Percentiles rank a stretch among this genome's conserved stretches.
phyloP scores from a whole-genome alignment of 768 basidiomycete species.

The Cantharellus anzutake region DNA sequence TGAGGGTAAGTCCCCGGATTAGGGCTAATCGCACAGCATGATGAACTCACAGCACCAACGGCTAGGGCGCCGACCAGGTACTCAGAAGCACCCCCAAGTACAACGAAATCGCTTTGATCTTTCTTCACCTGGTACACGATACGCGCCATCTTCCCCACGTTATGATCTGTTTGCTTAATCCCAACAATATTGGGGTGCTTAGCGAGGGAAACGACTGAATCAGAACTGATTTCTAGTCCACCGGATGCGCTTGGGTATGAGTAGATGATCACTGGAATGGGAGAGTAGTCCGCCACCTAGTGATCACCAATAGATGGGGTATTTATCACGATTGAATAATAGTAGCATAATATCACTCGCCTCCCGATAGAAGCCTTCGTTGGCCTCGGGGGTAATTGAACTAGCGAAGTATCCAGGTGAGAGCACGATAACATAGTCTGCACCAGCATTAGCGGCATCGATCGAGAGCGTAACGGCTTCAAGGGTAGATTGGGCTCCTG shows the following conservation, averaged over 20 bases:
- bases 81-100: slow-evolving; percentile 11
- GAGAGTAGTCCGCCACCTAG: slow-evolving; percentile 16
- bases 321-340: neutral
- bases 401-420: slow-evolving; percentile 15
- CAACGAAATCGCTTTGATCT: slow-evolving; percentile 5
- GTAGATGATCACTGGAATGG: slow-evolving; percentile 18
- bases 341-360: slow-evolving; percentile 8
- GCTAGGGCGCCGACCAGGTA: slow-evolving; percentile 5
- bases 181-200: slow-evolving; percentile 19
- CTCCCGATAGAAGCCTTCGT: slow-evolving; percentile 15
- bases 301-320: neutral
- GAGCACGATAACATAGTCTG: slow-evolving; percentile 20
- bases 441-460: slow-evolving; percentile 20
- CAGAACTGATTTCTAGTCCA: slow-evolving; percentile 18
- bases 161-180: slow-evolving; percentile 20
- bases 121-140: slow-evolving; percentile 6
- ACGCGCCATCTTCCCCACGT: slow-evolving; percentile 18
- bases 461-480: slow-evolving; percentile 18
- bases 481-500: slow-evolving; percentile 18
- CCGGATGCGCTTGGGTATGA: slow-evolving; percentile 17
- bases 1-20: slow-evolving; percentile 1
- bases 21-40: neutral
- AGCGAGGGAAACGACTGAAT: slow-evolving; percentile 16
- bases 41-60: slow-evolving; percentile 4
- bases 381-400: slow-evolving; percentile 13